Percentiles rank a stretch among this genome's conserved stretches.
Conservation (phyloP, 139 green algal genomes). For the Pseudopediastrum boryanum region DNA sequence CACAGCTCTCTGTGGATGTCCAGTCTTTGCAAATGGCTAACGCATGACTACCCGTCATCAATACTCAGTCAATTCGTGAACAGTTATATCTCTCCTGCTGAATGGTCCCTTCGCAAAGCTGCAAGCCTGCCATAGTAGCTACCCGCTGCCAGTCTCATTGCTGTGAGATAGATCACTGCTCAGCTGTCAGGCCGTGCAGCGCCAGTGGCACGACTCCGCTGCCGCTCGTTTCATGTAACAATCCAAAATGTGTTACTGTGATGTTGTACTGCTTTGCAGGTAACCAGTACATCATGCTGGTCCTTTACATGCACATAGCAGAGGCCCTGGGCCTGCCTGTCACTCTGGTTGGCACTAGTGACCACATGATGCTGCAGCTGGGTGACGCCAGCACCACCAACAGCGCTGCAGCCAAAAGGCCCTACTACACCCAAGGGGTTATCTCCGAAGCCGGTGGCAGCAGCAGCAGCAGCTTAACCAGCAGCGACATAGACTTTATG, state of each 20-base stretch:
- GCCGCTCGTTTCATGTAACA: background rate
- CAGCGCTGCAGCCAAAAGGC: background rate
- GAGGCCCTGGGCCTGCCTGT: conserved; percentile 8
- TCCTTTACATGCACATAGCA: conserved; percentile 24
- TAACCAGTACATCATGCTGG: conserved; percentile 17
- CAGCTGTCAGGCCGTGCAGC: background rate
- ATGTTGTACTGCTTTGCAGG: background rate
- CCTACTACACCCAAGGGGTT: background rate
- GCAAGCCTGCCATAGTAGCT: background rate
- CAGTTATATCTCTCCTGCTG: too few species aligned
- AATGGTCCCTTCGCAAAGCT: too few species aligned
- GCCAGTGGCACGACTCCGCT: background rate
- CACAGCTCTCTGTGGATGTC: too few species aligned
- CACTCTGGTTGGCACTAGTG: background rate
- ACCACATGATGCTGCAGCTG: conserved; percentile 6
- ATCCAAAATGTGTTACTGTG: background rate
- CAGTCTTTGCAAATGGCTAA: too few species aligned
- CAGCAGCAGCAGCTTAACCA: background rate
- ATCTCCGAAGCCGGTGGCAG: background rate
- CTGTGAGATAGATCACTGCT: background rate
- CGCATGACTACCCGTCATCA: too few species aligned
- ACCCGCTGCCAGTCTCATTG: background rate
- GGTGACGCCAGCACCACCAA: background rate
- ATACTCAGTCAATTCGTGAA: too few species aligned
- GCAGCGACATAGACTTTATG: background rate